These are phyloP conservation scores for Glebionis coronaria DNA, from an alignment of 129 eudicot genomes.

Conservation along the genomic window DNA sequence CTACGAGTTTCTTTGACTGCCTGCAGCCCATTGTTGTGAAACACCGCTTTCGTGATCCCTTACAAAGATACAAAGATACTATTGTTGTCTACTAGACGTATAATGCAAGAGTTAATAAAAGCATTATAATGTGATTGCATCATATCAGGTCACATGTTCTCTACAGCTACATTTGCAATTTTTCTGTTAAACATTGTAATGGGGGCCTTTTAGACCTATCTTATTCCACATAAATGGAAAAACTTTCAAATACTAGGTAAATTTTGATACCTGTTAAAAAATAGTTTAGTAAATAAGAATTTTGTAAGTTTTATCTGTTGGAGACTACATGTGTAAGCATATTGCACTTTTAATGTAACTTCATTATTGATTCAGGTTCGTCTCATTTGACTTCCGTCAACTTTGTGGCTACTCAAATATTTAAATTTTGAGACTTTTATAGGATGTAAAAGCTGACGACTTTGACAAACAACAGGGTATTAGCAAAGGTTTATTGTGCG, in stretches of 20 bases:
- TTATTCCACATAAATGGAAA: constrained; percentile 81
- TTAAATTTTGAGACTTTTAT: constrained; percentile 62
- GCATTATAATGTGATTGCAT: constrained; percentile 1
- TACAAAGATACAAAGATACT: constrained; percentile 82
- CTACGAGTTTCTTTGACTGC: not conserved
- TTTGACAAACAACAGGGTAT: constrained; percentile 89
- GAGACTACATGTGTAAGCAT: too few species aligned
- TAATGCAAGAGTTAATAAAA: constrained; percentile 44
- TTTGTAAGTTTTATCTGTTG: not conserved
- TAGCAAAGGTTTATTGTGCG: constrained; percentile 22
- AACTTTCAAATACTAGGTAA: constrained; percentile 80
- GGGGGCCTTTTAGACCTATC: constrained; percentile 70
- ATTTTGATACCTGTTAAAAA: constrained; percentile 6
- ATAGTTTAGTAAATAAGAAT: not conserved
- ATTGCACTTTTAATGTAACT: not conserved
- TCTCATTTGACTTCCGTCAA: constrained; percentile 84
- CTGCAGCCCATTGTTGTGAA: constrained; percentile 73
- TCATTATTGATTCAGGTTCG: constrained; percentile 52
- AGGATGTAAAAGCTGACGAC: constrained; percentile 67
- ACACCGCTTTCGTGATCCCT: constrained; percentile 89
- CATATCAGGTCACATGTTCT: not conserved
- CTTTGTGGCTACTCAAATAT: constrained; percentile 66
- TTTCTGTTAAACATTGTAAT: constrained; percentile 67
- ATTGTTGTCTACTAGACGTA: constrained; percentile 87
- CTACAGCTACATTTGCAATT: not conserved